Conservation (phyloP, 2,329 filamentous ascomycete genomes). For the Fusarium phyllophilum region DNA sequence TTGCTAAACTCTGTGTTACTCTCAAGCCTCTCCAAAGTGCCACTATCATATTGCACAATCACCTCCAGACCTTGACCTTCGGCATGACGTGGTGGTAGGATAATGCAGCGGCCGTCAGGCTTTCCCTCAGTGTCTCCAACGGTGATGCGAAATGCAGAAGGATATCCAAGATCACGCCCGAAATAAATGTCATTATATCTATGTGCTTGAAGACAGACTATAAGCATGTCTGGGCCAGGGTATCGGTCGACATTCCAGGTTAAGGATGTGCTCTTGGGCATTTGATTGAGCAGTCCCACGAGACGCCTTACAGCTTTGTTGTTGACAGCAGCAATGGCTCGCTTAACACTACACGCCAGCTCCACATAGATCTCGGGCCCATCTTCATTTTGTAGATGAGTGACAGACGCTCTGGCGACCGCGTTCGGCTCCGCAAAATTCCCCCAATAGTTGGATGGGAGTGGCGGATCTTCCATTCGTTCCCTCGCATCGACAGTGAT, state of each 20-base stretch:
- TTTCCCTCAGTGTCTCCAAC: slow-evolving; percentile 13
- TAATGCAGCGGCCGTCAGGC: slow-evolving; percentile 11
- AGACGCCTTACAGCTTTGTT: slow-evolving; percentile 14
- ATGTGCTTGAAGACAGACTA: slow-evolving; percentile 13
- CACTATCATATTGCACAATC: background rate
- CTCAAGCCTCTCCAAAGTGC: slow-evolving; percentile 5
- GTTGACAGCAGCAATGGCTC: slow-evolving; percentile 1
- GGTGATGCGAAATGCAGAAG: background rate
- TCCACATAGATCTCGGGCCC: background rate
- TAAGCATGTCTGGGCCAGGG: slow-evolving; percentile 14
- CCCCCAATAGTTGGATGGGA: slow-evolving; percentile 4
- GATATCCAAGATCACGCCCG: background rate
- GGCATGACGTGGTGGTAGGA: background rate
- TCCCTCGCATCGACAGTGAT: slow-evolving; percentile 5
- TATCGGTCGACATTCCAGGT: slow-evolving; percentile 19
- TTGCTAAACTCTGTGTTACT: background rate
- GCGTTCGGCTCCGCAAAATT: slow-evolving; percentile 21
- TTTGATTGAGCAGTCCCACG: slow-evolving; percentile 13
- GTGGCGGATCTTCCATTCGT: background rate
- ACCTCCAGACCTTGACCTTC: background rate
- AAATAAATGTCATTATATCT: slow-evolving; percentile 10
- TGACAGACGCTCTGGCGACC: background rate
- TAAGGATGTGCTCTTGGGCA: slow-evolving; percentile 11
- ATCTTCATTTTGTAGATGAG: background rate
- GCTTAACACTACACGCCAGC: background rate